Evolutionary conservation across 2,329 filamentous ascomycete species (phyloP).

Genomic region (Xylaria polymorpha): DNA sequence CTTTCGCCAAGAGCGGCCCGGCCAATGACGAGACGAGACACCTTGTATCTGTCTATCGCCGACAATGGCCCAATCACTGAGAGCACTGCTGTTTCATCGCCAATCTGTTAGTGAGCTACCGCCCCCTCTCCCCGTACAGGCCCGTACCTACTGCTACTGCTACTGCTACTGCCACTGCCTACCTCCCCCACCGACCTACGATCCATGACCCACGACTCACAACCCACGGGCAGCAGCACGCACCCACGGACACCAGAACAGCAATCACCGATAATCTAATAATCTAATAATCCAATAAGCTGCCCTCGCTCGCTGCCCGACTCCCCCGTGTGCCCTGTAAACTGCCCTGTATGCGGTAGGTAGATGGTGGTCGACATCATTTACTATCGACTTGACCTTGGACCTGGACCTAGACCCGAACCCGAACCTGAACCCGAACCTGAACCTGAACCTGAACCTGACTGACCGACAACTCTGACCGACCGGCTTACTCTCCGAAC

Average conservation of each 20-base stretch:
- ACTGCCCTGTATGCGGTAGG: not conserved
- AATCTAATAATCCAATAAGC: not conserved
- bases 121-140: not conserved
- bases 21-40: not conserved
- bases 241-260: not conserved
- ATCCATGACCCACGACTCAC: too few species aligned
- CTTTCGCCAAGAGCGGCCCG: not conserved
- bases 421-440: not conserved
- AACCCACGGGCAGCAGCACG: not conserved
- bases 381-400: not conserved
- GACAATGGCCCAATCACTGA: not conserved
- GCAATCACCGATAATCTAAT: too few species aligned
- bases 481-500: conserved; percentile 3
- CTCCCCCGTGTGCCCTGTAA: not conserved
- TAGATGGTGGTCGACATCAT: not conserved
- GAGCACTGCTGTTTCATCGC: not conserved
- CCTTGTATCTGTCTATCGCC: not conserved
- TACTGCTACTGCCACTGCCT: too few species aligned
- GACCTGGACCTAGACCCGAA: not conserved
- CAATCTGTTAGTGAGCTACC: not conserved
- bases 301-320: conserved; percentile 5
- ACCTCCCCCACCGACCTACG: not conserved
- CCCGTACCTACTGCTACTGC: too few species aligned
- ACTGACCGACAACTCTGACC: not conserved
- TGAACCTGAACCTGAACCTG: not conserved